Evolutionary conservation across 129 eudicot species (phyloP), one percentile per base, ranked within the genome.

Genomic region (Flaveria robusta): DNA sequence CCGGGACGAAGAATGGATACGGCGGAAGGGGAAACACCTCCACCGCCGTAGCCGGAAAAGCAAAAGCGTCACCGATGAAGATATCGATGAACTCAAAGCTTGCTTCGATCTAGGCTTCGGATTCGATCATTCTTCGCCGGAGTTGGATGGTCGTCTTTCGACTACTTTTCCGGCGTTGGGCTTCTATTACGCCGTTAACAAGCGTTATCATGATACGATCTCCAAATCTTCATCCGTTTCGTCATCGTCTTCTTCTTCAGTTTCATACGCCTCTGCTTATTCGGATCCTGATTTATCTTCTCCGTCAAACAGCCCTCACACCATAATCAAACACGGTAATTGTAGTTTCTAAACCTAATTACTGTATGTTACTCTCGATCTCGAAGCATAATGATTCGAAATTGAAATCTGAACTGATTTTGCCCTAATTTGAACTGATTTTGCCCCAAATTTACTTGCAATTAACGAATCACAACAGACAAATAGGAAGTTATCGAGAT

Each of bases 91-190:
- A 50, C 91, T 92, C 49, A 92, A 87, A 84, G 97, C 87, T 7
- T 92, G 96, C 50, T 77, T 92, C 46, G 97, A 92, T 66, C 86
- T 92, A 19, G 96, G 97, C 0, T 89, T 92, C 56, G 89, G 96
- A 54, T 87, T 92, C 20, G 90, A 91, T 62, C 70, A 83, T 46
- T 90, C 85, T 72, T 92, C 97, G 0, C 97, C 97, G 2, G 85
- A 82, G 9, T 51, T 74, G 66, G 88, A 86, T 69, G 78, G 77
- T 6, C 86, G 88, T 6, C 84, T 92, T 70, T 87, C 96, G 4
- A 86, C 91, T 69, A 83, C 97, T 72, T 84, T 89, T 41, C 97
- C 97, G 13, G 96, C 97, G 56, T 69, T 87, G 26, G 93, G 88
- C 0, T 87, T 92, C 27, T 92, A 92, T 60, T 84, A 87, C 43